Evolutionary conservation across 495 filamentous ascomycete genomes (phyloP), one percentile per base, ranked within the genome.

Genomic region (Neurospora discreta): DNA sequence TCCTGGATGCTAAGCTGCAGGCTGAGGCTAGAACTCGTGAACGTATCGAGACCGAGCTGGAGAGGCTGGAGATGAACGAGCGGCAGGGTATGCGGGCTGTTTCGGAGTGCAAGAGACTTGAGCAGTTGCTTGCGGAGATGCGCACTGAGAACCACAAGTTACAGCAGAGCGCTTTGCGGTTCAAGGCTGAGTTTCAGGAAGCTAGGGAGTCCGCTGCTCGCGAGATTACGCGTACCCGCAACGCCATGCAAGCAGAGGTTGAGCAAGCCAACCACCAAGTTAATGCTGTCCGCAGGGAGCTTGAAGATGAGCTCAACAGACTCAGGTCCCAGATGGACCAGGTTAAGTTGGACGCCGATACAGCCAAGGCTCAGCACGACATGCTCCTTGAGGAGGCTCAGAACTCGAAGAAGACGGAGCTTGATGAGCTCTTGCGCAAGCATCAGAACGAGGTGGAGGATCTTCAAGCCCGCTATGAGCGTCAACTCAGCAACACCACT

Each of bases 241-340:
- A 88, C 39, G 86, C 91, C n/a, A 82, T 96, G 85, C 89, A 96
- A 76, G 84, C 87, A 9, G 93, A 98, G 73, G 80, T 97, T 40
- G 91, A 96, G 44, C 85, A 88, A 68, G 90, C 93, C 39, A 95
- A 93, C 75, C 89, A 91, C 75, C 89, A 97, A 77, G 90, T 93
- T 78, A 92, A 96, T 76, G 86, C 90, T 72, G 88, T 94, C 3
- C 89, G 92, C 69, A 89, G 88, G 38, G 89, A 93, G 73, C 85
- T 94, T 13, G 93, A 97, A 75, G 86, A 87, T 39, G 89, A 95
- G 73, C 84, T 93, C 68, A 79, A 85, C 41, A 87, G 89, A 73
- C 84, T 93, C 20, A 86, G 92, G 70, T 81, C 82, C 46, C 90
- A 96, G 77, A 80, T 94, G 39, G 90, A 97, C 41, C 88, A 89